phyloP scores from a whole-genome alignment of 2,329 filamentous ascomycete genomes.

The Thyridium curvatum region DNA sequence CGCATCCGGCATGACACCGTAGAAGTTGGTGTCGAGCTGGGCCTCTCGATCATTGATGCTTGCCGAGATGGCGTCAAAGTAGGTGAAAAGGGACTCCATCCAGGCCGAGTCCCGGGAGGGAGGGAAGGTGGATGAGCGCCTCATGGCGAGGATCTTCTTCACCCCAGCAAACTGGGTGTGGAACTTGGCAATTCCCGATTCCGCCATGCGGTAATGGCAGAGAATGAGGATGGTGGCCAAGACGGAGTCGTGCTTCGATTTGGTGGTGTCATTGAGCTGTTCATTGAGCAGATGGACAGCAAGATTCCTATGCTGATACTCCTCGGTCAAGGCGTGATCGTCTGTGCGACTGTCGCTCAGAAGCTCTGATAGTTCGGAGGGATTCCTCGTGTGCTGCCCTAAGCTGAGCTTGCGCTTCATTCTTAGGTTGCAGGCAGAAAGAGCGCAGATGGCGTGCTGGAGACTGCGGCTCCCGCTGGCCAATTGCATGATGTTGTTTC shows the following conservation, averaged over 20 bases:
- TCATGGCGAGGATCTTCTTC: conserved; percentile 78
- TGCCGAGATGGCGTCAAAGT: conserved; percentile 88
- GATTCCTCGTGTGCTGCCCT: conserved; percentile 46
- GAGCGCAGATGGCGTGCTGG: conserved; percentile 86
- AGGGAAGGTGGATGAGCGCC: conserved; percentile 47
- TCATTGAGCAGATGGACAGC: conserved; percentile 80
- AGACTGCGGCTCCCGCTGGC: conserved; percentile 73
- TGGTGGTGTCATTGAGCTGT: conserved; percentile 70
- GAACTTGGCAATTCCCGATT: conserved; percentile 88
- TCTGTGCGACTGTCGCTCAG: conserved; percentile 23
- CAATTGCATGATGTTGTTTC: conserved; percentile 73
- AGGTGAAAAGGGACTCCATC: conserved; percentile 91
- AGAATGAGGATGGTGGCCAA: conserved; percentile 81
- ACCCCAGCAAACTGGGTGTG: conserved; percentile 90
- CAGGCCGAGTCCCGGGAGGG: conserved; percentile 67
- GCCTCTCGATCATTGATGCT: conserved; percentile 89
- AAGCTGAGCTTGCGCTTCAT: conserved; percentile 69
- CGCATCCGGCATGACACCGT: conserved; percentile 44
- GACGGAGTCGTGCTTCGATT: conserved; percentile 77
- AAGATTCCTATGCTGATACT: conserved; percentile 72
- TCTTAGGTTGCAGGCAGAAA: conserved; percentile 83
- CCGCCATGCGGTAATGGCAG: conserved; percentile 89
- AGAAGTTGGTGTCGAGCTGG: conserved; percentile 65
- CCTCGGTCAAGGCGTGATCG: conserved; percentile 68
- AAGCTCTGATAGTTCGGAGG: conserved; percentile 43